Conservation (phyloP, 768 basidiomycete species). For the Lentinus tigrinus region DNA sequence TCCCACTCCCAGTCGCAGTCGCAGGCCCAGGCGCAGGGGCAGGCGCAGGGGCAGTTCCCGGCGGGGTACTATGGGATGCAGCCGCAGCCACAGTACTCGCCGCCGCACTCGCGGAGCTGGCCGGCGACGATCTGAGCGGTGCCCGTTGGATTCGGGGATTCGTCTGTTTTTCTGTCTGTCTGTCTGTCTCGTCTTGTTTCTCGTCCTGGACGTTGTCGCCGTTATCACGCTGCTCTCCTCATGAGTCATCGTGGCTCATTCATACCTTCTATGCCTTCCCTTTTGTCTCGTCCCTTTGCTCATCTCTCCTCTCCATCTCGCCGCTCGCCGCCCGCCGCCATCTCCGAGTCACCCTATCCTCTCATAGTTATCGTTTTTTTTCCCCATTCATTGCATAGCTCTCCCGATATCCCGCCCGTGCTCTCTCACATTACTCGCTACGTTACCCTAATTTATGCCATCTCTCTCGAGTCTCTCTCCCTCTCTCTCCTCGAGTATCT, state of each 20-base stretch:
- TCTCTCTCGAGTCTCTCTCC: too few relatives aligned
- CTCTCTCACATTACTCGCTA: too few relatives aligned
- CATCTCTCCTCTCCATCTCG: neutral
- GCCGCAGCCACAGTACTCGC: neutral
- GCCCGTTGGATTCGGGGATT: neutral
- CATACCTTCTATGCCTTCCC: neutral
- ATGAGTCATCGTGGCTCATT: neutral
- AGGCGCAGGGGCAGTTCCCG: neutral
- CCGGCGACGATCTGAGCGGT: neutral
- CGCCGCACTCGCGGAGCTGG: neutral
- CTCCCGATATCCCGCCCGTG: too few relatives aligned
- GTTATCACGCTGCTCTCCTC: neutral
- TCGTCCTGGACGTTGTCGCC: neutral
- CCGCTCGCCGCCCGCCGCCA: neutral
- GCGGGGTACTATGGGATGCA: neutral
- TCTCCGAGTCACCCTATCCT: too few relatives aligned
- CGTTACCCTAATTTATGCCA: too few relatives aligned
- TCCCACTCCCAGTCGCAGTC: neutral
- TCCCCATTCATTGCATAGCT: neutral
- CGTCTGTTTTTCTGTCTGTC: neutral
- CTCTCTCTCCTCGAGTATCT: too few relatives aligned
- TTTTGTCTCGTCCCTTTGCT: too few relatives aligned
- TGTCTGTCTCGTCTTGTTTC: neutral
- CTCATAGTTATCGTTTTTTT: neutral
- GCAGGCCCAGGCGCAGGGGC: neutral